These are phyloP conservation scores for Gossypium rotundifolium DNA, from an alignment of 345 rosid genomes.

Conservation along the genomic window DNA sequence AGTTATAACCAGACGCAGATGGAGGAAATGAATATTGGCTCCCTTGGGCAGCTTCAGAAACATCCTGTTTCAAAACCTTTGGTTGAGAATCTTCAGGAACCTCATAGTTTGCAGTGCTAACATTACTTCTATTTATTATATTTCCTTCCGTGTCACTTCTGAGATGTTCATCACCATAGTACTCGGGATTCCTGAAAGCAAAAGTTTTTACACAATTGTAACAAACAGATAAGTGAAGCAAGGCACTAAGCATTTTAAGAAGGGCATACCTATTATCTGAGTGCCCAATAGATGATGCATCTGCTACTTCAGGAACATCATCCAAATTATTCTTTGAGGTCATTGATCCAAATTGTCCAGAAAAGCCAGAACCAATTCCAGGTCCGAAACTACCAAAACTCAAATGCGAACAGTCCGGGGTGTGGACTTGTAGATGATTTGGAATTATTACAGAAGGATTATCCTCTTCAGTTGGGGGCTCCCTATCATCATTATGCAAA, in stretches of 20 bases:
- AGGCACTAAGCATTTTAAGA: background rate
- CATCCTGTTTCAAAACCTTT: slow-evolving; percentile 65
- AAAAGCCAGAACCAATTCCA: slow-evolving; percentile 36
- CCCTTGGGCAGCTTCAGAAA: slow-evolving; percentile 48
- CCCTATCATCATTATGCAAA: slow-evolving; percentile 52
- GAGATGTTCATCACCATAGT: slow-evolving; percentile 65
- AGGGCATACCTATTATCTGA: slow-evolving; percentile 58
- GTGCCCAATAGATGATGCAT: slow-evolving; percentile 39
- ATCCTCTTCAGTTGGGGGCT: slow-evolving; percentile 47
- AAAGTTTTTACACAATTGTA: background rate
- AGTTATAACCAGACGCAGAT: slow-evolving; percentile 55
- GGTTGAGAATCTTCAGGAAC: slow-evolving; percentile 48
- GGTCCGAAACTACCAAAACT: slow-evolving; percentile 96
- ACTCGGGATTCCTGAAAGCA: slow-evolving; percentile 59
- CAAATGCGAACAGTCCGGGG: slow-evolving; percentile 78
- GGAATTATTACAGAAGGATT: slow-evolving; percentile 84
- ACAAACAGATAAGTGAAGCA: background rate
- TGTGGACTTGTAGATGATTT: slow-evolving; percentile 80
- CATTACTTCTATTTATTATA: slow-evolving; percentile 41
- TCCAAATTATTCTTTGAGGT: slow-evolving; percentile 52
- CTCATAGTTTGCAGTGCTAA: slow-evolving; percentile 49
- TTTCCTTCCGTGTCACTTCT: slow-evolving; percentile 52
- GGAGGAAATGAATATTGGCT: slow-evolving; percentile 69
- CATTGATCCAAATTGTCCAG: slow-evolving; percentile 49
- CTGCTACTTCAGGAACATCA: slow-evolving; percentile 50